Conservation (phyloP, 176 grass and related monocot species). For the Pontederia paniculata region DNA sequence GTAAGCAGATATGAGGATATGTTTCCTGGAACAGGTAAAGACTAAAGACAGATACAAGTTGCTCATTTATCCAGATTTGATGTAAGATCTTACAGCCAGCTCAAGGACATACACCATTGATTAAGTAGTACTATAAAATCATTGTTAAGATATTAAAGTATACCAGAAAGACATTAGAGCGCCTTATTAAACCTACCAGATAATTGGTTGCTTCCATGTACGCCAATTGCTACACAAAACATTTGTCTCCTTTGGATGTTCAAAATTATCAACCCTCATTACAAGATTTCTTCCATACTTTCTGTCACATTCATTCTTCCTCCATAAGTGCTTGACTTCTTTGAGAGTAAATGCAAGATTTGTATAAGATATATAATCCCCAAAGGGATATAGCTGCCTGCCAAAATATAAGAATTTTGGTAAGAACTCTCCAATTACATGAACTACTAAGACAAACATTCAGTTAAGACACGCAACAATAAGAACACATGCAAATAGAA, state of each 20-base stretch:
- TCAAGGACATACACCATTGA: too few relatives aligned
- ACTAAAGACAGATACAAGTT: too few relatives aligned
- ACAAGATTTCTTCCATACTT: conserved; percentile 53
- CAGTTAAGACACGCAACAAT: background rate
- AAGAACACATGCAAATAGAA: too few relatives aligned
- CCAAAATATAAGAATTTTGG: conserved; percentile 6
- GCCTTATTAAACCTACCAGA: conserved; percentile 46
- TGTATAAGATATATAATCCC: conserved; percentile 70
- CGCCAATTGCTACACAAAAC: conserved; percentile 83
- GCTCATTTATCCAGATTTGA: too few relatives aligned
- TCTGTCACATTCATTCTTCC: conserved; percentile 67
- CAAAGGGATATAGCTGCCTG: conserved; percentile 77
- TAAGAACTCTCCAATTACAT: conserved; percentile 1
- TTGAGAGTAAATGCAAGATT: conserved; percentile 63
- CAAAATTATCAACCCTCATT: conserved; percentile 72
- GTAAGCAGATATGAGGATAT: too few relatives aligned
- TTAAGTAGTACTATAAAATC: background rate
- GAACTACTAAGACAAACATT: background rate
- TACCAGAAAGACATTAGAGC: background rate
- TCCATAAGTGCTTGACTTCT: conserved; percentile 90
- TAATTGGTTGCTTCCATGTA: conserved; percentile 72
- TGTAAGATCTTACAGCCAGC: too few relatives aligned
- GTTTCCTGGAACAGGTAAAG: too few relatives aligned
- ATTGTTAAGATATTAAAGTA: background rate
- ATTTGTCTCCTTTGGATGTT: conserved; percentile 64